Percentiles rank a stretch among this genome's conserved stretches.
These are phyloP conservation scores for Talaromyces sp. DNA, from an alignment of 2,329 filamentous ascomycete genomes.

Conservation along the genomic window DNA sequence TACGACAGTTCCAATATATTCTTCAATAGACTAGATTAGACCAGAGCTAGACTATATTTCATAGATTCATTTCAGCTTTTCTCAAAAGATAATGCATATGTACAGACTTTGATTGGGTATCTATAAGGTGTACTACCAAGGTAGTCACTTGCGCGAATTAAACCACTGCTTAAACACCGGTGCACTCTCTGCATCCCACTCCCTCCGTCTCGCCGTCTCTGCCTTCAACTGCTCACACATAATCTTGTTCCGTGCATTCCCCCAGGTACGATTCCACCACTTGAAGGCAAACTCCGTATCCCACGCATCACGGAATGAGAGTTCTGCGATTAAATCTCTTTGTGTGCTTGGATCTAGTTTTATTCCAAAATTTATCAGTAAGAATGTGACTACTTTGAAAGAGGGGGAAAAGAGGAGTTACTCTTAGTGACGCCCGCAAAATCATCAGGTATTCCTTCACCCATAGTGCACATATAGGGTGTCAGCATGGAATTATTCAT, in stretches of 20 bases:
- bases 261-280: background rate
- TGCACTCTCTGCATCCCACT: conserved; percentile 8
- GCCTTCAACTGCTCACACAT: background rate
- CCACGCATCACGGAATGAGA: conserved; percentile 7
- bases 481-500: background rate
- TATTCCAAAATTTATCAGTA: background rate
- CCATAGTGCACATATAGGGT: background rate
- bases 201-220: conserved; percentile 3
- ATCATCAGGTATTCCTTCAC: background rate
- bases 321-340: background rate
- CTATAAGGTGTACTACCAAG: background rate
- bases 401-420: background rate
- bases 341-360: background rate
- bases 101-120: background rate
- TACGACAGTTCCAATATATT: background rate
- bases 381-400: background rate
- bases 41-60: background rate
- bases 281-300: conserved; percentile 10
- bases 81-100: background rate
- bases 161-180: background rate
- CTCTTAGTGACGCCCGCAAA: conserved; percentile 2
- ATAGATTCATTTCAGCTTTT: background rate
- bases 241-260: background rate
- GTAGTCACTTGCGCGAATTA: background rate
- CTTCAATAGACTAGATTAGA: background rate